Conservation (phyloP, 768 basidiomycete species). For the Gautieria morchelliformis region DNA sequence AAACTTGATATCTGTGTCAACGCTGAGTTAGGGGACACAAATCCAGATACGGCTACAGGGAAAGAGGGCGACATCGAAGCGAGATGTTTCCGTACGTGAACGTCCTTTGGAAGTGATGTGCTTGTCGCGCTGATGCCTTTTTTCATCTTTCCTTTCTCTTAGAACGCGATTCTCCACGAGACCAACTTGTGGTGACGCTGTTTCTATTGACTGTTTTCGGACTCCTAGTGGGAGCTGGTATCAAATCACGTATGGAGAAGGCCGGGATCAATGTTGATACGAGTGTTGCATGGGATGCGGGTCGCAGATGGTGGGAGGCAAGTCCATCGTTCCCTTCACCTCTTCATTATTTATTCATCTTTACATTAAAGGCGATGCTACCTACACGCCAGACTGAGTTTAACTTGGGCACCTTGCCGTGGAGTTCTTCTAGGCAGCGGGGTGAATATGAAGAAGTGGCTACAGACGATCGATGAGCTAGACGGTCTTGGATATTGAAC, state of each 20-base stretch:
- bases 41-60: conserved; percentile 89
- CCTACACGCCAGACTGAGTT: conserved; percentile 51
- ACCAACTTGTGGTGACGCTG: conserved; percentile 86
- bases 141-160: conserved; percentile 14
- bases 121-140: conserved; percentile 2
- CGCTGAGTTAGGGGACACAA: conserved; percentile 73
- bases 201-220: conserved; percentile 86
- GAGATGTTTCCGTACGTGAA: conserved; percentile 72
- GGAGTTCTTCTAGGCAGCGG: conserved; percentile 17
- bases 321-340: conserved; percentile 10
- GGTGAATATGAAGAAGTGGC: conserved; percentile 37
- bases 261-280: conserved; percentile 52
- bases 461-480: neutral
- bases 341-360: conserved; percentile 3
- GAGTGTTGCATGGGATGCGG: conserved; percentile 44
- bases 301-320: conserved; percentile 82
- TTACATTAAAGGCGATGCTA: conserved; percentile 38
- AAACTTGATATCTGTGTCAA: conserved; percentile 77
- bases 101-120: neutral
- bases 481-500: neutral
- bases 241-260: conserved; percentile 74
- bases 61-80: conserved; percentile 95
- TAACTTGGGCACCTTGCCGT: conserved; percentile 29
- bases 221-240: conserved; percentile 72
- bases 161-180: conserved; percentile 94